These are phyloP conservation scores for Suillus alpinus DNA, from an alignment of 768 basidiomycete genomes.

Conservation along the genomic window DNA sequence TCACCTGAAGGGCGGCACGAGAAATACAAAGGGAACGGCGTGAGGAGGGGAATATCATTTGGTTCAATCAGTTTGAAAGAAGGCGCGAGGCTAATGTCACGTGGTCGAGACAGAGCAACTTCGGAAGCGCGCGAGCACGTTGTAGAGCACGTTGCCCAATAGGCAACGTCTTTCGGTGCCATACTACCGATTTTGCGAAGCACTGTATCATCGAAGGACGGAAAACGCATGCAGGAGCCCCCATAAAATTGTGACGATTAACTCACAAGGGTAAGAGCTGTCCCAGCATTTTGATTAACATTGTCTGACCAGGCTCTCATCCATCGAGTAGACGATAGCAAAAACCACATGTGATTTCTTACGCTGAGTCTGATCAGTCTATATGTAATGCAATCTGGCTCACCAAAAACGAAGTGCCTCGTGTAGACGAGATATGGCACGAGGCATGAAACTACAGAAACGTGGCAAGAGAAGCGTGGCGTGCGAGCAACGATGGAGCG, in stretches of 20 bases:
- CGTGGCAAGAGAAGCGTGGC: slow-evolving; percentile 8
- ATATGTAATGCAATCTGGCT: not conserved
- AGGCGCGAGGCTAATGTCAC: slow-evolving; percentile 8
- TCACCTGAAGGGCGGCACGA: slow-evolving; percentile 17
- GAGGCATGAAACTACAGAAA: slow-evolving; percentile 11
- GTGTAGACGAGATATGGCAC: slow-evolving; percentile 9
- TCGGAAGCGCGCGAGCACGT: slow-evolving; percentile 23
- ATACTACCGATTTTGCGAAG: not conserved
- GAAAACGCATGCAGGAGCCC: not conserved
- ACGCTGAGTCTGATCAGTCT: not conserved
- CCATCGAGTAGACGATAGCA: not conserved
- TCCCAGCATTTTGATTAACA: not conserved
- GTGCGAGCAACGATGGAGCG: not conserved
- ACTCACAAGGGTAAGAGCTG: not conserved
- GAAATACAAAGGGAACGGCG: slow-evolving; percentile 17
- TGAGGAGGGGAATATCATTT: not conserved
- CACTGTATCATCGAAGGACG: not conserved
- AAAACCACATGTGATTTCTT: not conserved
- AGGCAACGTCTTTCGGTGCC: not conserved
- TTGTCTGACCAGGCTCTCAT: not conserved
- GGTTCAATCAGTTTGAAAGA: not conserved
- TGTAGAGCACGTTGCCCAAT: slow-evolving; percentile 11
- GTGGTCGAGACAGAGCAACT: slow-evolving; percentile 25
- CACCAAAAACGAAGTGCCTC: not conserved
- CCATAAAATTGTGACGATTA: not conserved